These are phyloP conservation scores for Chiua virens DNA, from an alignment of 768 basidiomycete genomes.

Conservation along the genomic window DNA sequence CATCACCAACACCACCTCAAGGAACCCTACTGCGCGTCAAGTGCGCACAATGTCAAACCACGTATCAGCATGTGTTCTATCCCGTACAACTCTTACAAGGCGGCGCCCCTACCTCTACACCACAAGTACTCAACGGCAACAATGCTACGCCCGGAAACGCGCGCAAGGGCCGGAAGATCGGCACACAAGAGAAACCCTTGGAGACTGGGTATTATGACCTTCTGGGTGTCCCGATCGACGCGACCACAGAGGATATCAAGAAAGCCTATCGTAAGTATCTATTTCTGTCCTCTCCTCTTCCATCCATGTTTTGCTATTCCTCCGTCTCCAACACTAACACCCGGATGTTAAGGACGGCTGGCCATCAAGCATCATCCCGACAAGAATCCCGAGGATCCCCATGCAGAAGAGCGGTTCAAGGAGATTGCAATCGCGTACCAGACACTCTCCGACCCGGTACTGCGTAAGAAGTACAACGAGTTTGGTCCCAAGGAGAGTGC, in stretches of 20 bases:
- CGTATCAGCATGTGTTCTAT: constrained; percentile 67
- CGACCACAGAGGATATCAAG: constrained; percentile 84
- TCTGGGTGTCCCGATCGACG: constrained; percentile 71
- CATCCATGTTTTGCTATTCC: background rate
- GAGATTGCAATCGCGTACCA: constrained; percentile 89
- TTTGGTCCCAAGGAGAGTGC: constrained; percentile 84
- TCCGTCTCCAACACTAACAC: background rate
- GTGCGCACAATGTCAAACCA: constrained; percentile 65
- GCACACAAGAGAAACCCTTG: constrained; percentile 83
- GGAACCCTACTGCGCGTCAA: constrained; percentile 62
- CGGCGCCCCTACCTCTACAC: constrained; percentile 8
- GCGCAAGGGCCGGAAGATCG: constrained; percentile 73
- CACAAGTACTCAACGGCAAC: constrained; percentile 20
- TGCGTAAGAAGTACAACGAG: constrained; percentile 87
- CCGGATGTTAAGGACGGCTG: constrained; percentile 53
- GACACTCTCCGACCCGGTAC: constrained; percentile 72
- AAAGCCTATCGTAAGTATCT: constrained; percentile 73
- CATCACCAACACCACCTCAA: constrained; percentile 52
- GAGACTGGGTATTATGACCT: constrained; percentile 93
- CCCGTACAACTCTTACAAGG: constrained; percentile 52
- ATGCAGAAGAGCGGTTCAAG: constrained; percentile 87
- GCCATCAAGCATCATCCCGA: constrained; percentile 93
- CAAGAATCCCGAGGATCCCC: constrained; percentile 87
- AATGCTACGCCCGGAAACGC: constrained; percentile 13
- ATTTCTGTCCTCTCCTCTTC: background rate